Conservation (phyloP, 2,329 filamentous ascomycete species). For the Lecanoromycetidae sp. region DNA sequence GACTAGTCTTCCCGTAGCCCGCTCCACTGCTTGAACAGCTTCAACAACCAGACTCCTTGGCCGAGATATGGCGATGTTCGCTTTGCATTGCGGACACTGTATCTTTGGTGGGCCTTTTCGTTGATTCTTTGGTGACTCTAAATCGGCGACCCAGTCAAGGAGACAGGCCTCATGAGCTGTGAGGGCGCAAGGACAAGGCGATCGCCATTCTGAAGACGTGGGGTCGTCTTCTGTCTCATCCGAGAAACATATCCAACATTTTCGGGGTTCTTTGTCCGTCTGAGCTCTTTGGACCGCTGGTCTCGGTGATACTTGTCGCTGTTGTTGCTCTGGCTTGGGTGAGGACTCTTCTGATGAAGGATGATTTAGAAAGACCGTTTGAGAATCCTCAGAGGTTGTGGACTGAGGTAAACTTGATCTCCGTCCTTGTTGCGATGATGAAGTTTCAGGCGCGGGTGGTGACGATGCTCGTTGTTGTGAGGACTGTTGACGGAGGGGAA, state of each 20-base stretch:
- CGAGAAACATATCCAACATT: slow-evolving; percentile 59
- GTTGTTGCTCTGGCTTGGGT: slow-evolving; percentile 4
- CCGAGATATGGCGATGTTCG: slow-evolving; percentile 62
- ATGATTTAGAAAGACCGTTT: slow-evolving; percentile 19
- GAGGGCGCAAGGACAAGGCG: slow-evolving; percentile 80
- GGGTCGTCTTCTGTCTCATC: slow-evolving; percentile 52
- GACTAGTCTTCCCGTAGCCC: slow-evolving; percentile 45
- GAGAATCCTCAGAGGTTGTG: slow-evolving; percentile 22
- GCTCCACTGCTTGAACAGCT: slow-evolving; percentile 47
- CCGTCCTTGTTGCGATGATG: slow-evolving; percentile 11
- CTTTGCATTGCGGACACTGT: slow-evolving; percentile 80
- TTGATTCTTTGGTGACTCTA: slow-evolving; percentile 50
- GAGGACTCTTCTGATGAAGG: slow-evolving; percentile 14
- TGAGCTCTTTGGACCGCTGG: slow-evolving; percentile 9
- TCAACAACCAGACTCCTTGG: slow-evolving; percentile 63
- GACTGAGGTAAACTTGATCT: slow-evolving; percentile 16
- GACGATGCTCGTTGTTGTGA: slow-evolving; percentile 5
- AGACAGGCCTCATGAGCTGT: slow-evolving; percentile 84
- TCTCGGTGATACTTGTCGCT: slow-evolving; percentile 1
- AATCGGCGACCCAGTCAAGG: slow-evolving; percentile 84
- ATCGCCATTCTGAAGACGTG: slow-evolving; percentile 59
- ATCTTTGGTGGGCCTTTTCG: slow-evolving; percentile 47
- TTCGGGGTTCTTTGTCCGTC: slow-evolving; percentile 31
- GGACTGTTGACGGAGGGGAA: slow-evolving; percentile 5
- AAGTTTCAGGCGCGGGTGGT: background rate